phyloP scores from a whole-genome alignment of 768 basidiomycete genomes.

The Tephrocybe sp. region DNA sequence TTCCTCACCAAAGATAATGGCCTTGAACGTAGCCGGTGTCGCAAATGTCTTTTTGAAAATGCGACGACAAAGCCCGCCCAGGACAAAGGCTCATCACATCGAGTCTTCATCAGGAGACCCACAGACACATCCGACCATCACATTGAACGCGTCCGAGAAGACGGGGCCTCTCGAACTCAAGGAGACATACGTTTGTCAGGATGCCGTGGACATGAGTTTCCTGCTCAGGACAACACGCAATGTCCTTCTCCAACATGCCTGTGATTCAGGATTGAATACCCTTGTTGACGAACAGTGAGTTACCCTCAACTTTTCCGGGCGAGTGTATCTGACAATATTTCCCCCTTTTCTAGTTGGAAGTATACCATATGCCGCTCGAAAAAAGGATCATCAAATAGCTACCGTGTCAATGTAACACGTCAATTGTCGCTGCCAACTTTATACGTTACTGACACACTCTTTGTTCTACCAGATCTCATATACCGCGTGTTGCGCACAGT shows the following conservation, averaged over 20 bases:
- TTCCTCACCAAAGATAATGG: constrained; percentile 17
- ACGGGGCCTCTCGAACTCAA: constrained; percentile 28
- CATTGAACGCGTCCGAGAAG: constrained; percentile 22
- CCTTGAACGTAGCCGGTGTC: constrained; percentile 38
- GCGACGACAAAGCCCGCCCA: constrained; percentile 30
- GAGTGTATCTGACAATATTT: constrained; percentile 5
- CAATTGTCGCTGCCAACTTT: too few relatives aligned
- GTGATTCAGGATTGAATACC: constrained; percentile 48
- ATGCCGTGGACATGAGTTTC: constrained; percentile 58
- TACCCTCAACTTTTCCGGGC: neutral
- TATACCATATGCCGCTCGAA: constrained; percentile 59
- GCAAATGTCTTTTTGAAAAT: constrained; percentile 56
- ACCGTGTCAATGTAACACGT: constrained; percentile 57
- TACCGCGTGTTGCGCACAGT: constrained; percentile 55
- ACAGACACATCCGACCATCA: constrained; percentile 36
- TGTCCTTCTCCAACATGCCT: constrained; percentile 47
- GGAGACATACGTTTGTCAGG: constrained; percentile 55
- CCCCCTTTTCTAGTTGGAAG: constrained; percentile 48
- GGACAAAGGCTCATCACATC: constrained; percentile 27
- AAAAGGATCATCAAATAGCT: constrained; percentile 35
- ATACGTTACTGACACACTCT: neutral
- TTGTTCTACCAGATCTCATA: constrained; percentile 52
- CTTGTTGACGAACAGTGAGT: constrained; percentile 72
- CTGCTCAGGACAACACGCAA: constrained; percentile 56
- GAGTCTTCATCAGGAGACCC: constrained; percentile 38